Base-by-base conservation (phyloP, 2,329 filamentous ascomycete genomes). In the Xylaria sp. region DNA sequence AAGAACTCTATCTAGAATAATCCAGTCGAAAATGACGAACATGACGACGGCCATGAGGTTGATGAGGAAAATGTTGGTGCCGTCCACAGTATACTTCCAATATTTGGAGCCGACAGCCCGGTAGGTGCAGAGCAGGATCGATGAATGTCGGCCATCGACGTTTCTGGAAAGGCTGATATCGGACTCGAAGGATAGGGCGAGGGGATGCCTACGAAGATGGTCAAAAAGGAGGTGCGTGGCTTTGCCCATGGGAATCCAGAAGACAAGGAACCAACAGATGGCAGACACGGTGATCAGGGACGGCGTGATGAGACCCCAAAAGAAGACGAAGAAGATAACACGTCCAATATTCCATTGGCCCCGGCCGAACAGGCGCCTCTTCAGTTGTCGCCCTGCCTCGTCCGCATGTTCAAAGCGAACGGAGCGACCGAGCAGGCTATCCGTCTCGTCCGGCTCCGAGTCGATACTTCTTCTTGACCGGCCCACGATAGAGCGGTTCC, bases 41-140 rank as follows among this genome's bases (percentile, higher is more conserved):
- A 90, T 77, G n/a, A 99, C 94, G 17, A 99, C 84, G 11, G 86
- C 89, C 76, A 97, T 91, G 52, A 99, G 83, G 71, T 99, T 99
- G 78, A 99, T 97, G 62, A 99, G 85, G 76, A 99, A 97, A 69
- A 99, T 96, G 74, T 99, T 99, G 57, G 94, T 99, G 50, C 94
- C 95, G 69, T 99, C 94, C 54, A 99, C 81, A 3, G 94, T 99
- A 75, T 99, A 99, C 75, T 99, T 99, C 93, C 95, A 99, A 78
- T 99, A 99, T 72, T 93, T 93, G 63, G 86, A 80, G 11, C 94
- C 94, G 11, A 95, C 93, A 40, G 94, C 94, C 54, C 95, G 89
- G 75, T 99, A 99, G 5, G 94, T 99, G 80, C 94, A 99, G 29
- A 99, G 81, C 17, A 99, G 79, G 57, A 99, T 93, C 9, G 92